Evolutionary conservation across 192 early-diverging fungal species (phyloP).

Genomic region (Backusella westeae): DNA sequence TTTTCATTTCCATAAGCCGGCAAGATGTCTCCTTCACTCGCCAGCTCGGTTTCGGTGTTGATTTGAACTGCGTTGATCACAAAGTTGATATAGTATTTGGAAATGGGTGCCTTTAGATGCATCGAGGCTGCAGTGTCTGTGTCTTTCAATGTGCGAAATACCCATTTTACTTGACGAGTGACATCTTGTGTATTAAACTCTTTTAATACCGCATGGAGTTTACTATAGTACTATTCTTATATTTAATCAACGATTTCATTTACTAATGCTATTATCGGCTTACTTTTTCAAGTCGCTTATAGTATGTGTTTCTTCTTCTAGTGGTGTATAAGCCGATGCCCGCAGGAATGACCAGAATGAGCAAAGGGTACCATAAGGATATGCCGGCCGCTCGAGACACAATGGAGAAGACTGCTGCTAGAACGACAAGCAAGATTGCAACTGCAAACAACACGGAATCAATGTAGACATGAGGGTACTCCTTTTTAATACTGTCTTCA

Average conservation of each 20-base stretch:
- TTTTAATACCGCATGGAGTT: background rate
- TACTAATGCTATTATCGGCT: background rate
- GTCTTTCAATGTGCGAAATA: background rate
- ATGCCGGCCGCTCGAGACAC: conserved; percentile 21
- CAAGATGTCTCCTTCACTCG: background rate
- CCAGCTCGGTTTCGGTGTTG: background rate
- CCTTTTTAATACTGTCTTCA: background rate
- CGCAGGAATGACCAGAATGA: conserved; percentile 17
- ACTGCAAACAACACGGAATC: conserved; percentile 12
- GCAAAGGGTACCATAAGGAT: conserved; percentile 27
- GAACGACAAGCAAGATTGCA: conserved; percentile 17
- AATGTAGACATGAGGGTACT: conserved; percentile 11
- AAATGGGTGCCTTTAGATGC: background rate
- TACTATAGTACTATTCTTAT: background rate
- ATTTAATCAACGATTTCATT: background rate
- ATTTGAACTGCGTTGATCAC: conserved; percentile 5
- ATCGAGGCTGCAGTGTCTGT: background rate
- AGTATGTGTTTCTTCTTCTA: conserved; percentile 1
- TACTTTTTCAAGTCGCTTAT: background rate
- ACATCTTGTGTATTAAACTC: conserved; percentile 5
- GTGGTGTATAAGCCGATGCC: background rate
- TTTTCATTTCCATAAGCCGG: conserved; percentile 1
- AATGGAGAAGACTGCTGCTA: conserved; percentile 21
- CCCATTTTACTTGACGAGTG: conserved; percentile 5
- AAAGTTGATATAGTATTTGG: background rate